Evolutionary conservation across 2,329 filamentous ascomycete genomes (phyloP), one percentile per base, ranked within the genome.

Genomic region (Stachybotrys chartarum): DNA sequence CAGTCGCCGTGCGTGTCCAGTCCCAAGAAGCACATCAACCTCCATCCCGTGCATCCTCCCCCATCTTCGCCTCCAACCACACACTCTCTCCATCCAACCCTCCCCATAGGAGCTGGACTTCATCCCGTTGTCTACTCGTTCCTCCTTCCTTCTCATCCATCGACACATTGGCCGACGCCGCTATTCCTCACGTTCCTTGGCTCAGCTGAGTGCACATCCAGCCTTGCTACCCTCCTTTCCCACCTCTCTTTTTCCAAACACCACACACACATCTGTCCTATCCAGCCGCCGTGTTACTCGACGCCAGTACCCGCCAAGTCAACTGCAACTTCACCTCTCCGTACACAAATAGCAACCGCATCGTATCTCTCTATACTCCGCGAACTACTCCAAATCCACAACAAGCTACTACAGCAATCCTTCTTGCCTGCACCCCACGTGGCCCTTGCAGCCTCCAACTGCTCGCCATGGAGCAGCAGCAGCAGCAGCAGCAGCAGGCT

Each of bases 391-490:
- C 44, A 48, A 24, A 35, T 30, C 47, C 53, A 55, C 58, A 58
- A 42, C 57, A 45, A 54, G 30, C 18, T 35, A 14, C 45, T 47
- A 55, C 35, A 52, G 44, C 30, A 48, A 42, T 32, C 50, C 50
- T 47, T 17, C 60, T 59, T 60, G 58, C 61, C 64, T 66, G 70
- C 72, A 70, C 68, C 64, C 66, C 70, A 72, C 72, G 72, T 79
- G 76, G 78, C 77, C 52, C 58, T 63, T 63, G 68, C 77, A 72
- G 75, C 76, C 73, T 75, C 66, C 70, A 59, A 69, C 71, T 76
- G 74, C 72, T 73, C 77, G 71, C 63, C 70, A 89, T 89, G 86
- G 85, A 75, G 66, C 74, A 76, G 67, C 71, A 74, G 62, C 66
- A 68, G 57, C 60, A 64, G 52, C 65, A 68, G 54, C 66, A 67